phyloP scores from a whole-genome alignment of 2,329 filamentous ascomycete genomes.

The Fusarium globosum region DNA sequence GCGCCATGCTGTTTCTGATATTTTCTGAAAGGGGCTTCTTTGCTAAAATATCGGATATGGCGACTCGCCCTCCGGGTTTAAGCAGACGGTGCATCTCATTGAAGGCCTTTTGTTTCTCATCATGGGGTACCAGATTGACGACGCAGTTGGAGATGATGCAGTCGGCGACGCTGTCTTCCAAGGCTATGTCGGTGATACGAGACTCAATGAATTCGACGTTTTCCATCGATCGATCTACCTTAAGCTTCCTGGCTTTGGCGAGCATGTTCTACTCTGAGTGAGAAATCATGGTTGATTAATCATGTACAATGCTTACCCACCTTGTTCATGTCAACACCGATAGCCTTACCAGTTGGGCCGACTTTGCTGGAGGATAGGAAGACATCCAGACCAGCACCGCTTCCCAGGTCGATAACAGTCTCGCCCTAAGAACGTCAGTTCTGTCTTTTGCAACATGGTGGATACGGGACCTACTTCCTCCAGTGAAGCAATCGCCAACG shows the following conservation, averaged over 20 bases:
- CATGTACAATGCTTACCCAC: not conserved
- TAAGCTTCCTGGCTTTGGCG: not conserved
- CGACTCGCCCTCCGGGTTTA: constrained; percentile 66
- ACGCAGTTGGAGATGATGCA: constrained; percentile 72
- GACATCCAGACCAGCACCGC: constrained; percentile 3
- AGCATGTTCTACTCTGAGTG: not conserved
- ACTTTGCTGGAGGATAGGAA: not conserved
- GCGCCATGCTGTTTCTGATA: constrained; percentile 60
- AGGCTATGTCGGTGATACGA: not conserved
- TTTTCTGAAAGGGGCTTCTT: constrained; percentile 59
- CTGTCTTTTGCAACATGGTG: accelerated
- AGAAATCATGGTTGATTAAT: accelerated
- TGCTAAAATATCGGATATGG: constrained; percentile 69
- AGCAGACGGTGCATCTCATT: constrained; percentile 68
- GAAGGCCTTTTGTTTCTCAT: constrained; percentile 65
- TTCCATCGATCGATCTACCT: not conserved
- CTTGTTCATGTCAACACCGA: constrained; percentile 12
- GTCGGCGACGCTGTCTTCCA: not conserved
- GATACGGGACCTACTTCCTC: not conserved
- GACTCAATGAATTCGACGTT: constrained; percentile 1
- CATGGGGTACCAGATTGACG: constrained; percentile 66
- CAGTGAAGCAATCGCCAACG: not conserved
- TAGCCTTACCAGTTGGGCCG: not conserved
- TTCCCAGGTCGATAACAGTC: constrained; percentile 3
- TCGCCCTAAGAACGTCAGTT: not conserved